Base-by-base conservation (phyloP, 2,329 filamentous ascomycete species). In the Exophiala dermatitidis region DNA sequence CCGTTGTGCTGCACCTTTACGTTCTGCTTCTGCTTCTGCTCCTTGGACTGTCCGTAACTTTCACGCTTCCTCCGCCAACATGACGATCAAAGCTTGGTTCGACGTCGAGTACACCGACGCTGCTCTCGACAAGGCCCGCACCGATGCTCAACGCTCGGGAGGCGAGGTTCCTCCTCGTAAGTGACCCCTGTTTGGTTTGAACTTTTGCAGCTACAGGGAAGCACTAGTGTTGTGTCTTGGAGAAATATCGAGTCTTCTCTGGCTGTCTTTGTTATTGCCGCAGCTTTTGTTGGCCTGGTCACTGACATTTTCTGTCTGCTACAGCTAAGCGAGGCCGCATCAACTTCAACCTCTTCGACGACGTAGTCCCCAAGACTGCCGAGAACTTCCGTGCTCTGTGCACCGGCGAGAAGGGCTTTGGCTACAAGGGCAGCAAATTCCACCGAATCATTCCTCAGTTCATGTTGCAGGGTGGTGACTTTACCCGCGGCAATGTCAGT, bases 281-380 rank as follows among this genome's bases (percentile, higher is more conserved):
- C 32, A 28, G 33, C 2, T 19, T 12, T 12, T 37, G 9, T 53
- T 40, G 51, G 60, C 45, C 57, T 62, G 52, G 43, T 50, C 59
- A 54, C 51, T 50, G 41, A 52, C 33, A 5, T 34, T 31, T 51
- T 47, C 48, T 51, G 53, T 62, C 51, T 40, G 30, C 47, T 52
- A 46, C 64, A 89, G 88, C 73, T 58, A 86, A 93, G 75, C 66
- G 65, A 48, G 89, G 86, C 67, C 85, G 86, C 70, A 87, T 97
- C 79, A 86, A 82, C 78, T 94, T 96, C 79, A 83, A 84, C 67
- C 88, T 97, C 71, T 95, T 78, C 80, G 81, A 91, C 71, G 80
- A 89, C 63, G 79, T 83, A 58, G 89, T 95, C 70, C 91, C 91
- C 72, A 93, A 86, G 83, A 96, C 91, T 52, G 74, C 79, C 56